phyloP scores from a whole-genome alignment of 306 rosid species.

The Mimosa bimucronata region DNA sequence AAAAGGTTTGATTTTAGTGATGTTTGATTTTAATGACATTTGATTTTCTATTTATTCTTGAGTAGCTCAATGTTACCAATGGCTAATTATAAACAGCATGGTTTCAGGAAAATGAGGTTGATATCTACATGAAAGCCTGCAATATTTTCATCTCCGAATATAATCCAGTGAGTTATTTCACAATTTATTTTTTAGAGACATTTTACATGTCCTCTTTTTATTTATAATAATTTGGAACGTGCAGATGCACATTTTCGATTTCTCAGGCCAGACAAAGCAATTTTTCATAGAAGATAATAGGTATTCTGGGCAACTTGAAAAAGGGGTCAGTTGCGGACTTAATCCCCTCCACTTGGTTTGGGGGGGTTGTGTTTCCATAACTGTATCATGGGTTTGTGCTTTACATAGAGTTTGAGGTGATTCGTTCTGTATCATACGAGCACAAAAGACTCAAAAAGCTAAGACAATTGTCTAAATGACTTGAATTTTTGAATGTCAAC shows the following conservation, averaged over 20 bases:
- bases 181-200: slow-evolving; percentile 17
- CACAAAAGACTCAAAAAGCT: neutral
- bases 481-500: neutral
- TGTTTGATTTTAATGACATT: slow-evolving; percentile 12
- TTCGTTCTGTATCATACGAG: neutral
- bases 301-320: slow-evolving; percentile 50
- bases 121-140: slow-evolving; percentile 66
- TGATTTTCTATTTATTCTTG: slow-evolving; percentile 22
- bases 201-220: slow-evolving; percentile 33
- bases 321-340: slow-evolving; percentile 59
- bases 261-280: slow-evolving; percentile 82
- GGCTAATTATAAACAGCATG: slow-evolving; percentile 38
- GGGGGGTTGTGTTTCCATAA: neutral
- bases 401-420: neutral
- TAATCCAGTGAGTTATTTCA: slow-evolving; percentile 61
- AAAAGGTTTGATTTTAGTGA: slow-evolving; percentile 56
- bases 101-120: slow-evolving; percentile 71
- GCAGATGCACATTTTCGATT: slow-evolving; percentile 94
- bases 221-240: slow-evolving; percentile 41
- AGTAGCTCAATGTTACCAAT: slow-evolving; percentile 16
- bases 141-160: slow-evolving; percentile 62
- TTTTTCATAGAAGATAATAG: slow-evolving; percentile 57
- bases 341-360: neutral
- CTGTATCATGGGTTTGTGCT: neutral
- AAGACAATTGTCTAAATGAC: neutral